Evolutionary conservation across 176 grass and related monocot genomes (phyloP).

Genomic region (Triticum monococcum): DNA sequence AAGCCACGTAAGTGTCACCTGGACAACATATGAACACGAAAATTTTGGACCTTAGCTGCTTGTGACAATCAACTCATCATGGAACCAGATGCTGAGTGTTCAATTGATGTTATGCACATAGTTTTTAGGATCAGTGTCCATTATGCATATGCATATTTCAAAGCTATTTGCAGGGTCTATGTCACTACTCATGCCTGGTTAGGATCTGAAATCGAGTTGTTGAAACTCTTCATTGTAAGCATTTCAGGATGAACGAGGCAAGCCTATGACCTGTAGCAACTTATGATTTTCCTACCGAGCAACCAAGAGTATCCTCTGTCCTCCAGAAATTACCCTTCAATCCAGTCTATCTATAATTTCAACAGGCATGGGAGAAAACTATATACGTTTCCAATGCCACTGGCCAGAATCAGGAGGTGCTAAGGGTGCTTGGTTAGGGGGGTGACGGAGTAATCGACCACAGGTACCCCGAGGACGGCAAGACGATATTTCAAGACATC

Average conservation of each 20-base stretch:
- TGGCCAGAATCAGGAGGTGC: neutral
- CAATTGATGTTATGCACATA: neutral
- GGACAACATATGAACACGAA: neutral
- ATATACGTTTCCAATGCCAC: neutral
- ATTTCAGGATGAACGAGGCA: too few species aligned
- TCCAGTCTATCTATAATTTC: neutral
- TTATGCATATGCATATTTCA: neutral
- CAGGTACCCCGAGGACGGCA: too few species aligned
- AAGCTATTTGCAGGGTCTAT: neutral
- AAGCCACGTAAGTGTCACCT: neutral
- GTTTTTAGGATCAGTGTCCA: neutral
- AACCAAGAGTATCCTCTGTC: neutral
- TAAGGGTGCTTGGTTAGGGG: neutral
- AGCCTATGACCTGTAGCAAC: neutral
- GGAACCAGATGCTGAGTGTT: neutral
- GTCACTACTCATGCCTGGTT: neutral
- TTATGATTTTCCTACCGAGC: neutral
- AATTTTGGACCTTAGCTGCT: neutral
- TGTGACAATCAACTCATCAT: neutral
- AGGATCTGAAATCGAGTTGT: neutral
- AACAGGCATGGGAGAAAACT: neutral
- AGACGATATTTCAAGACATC: too few species aligned
- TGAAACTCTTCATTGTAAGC: neutral
- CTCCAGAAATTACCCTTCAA: neutral
- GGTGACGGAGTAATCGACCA: too few species aligned